Evolutionary conservation across 2,329 filamentous ascomycete species (phyloP).

Genomic region (Aureobasidium namibiae): DNA sequence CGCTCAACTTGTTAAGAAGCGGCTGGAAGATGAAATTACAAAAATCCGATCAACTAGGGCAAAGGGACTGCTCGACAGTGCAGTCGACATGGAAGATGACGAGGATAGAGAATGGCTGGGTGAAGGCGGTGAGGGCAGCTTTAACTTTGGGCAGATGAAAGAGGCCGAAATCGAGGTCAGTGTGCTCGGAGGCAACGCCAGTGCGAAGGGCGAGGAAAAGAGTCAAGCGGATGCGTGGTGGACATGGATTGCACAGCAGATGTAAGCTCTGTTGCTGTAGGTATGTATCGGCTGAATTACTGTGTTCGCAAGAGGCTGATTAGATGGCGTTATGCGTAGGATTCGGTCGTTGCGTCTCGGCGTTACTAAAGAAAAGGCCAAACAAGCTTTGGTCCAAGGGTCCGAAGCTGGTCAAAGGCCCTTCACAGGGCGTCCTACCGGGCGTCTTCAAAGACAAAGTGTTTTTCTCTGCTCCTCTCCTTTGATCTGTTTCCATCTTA

Average conservation of each 20-base stretch:
- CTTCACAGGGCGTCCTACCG: background rate
- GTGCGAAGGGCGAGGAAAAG: constrained; percentile 43
- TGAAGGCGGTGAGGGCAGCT: constrained; percentile 66
- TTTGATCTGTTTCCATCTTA: background rate
- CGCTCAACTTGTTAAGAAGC: constrained; percentile 61
- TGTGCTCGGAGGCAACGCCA: constrained; percentile 66
- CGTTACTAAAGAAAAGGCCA: background rate
- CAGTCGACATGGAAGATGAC: constrained; percentile 61
- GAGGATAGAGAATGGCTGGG: constrained; percentile 74
- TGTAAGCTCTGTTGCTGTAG: constrained; percentile 39
- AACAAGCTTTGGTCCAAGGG: constrained; percentile 4
- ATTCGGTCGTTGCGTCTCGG: background rate
- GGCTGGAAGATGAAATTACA: constrained; percentile 72
- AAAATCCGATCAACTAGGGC: constrained; percentile 68
- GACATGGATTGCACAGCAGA: constrained; percentile 73
- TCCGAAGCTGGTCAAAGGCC: background rate
- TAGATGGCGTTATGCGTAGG: background rate
- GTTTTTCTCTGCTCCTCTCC: background rate
- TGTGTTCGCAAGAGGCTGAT: background rate
- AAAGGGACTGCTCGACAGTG: constrained; percentile 75
- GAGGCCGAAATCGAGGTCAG: constrained; percentile 75
- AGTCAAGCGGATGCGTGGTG: constrained; percentile 78
- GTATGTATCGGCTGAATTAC: background rate
- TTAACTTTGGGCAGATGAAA: constrained; percentile 72
- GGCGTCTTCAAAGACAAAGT: background rate